Base-by-base conservation (phyloP, 1,284 basidiomycete species). In the Somion occarium region DNA sequence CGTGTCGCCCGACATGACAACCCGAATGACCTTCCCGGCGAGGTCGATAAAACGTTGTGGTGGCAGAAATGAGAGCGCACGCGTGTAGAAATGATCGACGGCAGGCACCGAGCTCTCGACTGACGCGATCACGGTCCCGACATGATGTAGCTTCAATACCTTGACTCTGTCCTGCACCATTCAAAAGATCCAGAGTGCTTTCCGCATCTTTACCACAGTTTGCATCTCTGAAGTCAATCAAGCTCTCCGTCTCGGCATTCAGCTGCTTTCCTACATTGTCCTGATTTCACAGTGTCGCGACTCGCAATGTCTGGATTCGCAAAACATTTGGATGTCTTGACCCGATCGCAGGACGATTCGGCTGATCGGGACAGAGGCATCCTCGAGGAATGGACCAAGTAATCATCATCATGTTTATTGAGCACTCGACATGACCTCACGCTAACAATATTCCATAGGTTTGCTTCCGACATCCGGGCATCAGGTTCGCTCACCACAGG, bases 301-400 rank as follows among this genome's bases (percentile, higher is more conserved):
- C n/a, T n/a, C n/a, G n/a, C 30, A 25, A 58, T 53, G 46, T 20
- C 54, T 20, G 44, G 51, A 22, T 59, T 65, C 44, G 24, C 56
- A 15, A 50, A 55, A 13, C 71, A 73, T 53, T 42, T 73, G 7
- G 59, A 64, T 15, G 58, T 54, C 44, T 61, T 73, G 13, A 59
- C 65, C 12, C 56, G 61, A 18, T 54, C 67, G 2, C 52, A 57
- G 5, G 59, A 61, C 19, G 66, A 66, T 46, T 54, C 57, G n/a
- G 59, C 62, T 23, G 65, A 64, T 46, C 58, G 61, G 39, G 67
- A 69, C 46, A 60, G 59, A 51, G 63, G 60, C 42, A 54, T 61
- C 38, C 49, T 71, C 15, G 69, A 72, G 38, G 66, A 66, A 42
- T 73, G 72, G 72, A 52, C 60, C 39, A 68, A 60, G 69, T 71